These are phyloP conservation scores for Trichophyton equinum DNA, from an alignment of 2,329 filamentous ascomycete species.

Conservation along the genomic window DNA sequence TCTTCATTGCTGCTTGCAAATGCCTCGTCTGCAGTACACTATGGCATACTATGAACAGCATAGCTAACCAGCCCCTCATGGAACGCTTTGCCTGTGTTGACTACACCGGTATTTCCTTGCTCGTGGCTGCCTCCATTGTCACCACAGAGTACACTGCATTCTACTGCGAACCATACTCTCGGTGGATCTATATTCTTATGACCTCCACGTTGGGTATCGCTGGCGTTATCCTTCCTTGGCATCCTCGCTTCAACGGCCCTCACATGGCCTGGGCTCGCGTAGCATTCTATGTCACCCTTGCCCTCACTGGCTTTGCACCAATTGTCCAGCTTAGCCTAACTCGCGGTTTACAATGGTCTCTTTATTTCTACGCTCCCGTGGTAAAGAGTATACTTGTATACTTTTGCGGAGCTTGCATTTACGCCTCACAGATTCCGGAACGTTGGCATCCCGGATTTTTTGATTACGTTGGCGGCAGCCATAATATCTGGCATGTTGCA, in stretches of 20 bases:
- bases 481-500: constrained; percentile 95
- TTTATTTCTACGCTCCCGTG: constrained; percentile 79
- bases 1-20: constrained; percentile 92
- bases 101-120: constrained; percentile 90
- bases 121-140: constrained; percentile 90
- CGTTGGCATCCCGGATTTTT: constrained; percentile 86
- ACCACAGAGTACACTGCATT: constrained; percentile 98
- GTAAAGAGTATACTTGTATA: constrained; percentile 80
- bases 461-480: constrained; percentile 87
- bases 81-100: constrained; percentile 96
- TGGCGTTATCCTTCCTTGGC: constrained; percentile 89
- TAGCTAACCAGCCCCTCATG: constrained; percentile 77
- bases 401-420: constrained; percentile 68
- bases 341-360: constrained; percentile 66
- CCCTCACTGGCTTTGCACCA: constrained; percentile 77
- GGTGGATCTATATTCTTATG: constrained; percentile 71
- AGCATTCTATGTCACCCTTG: constrained; percentile 78
- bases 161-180: constrained; percentile 84
- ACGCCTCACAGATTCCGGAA: constrained; percentile 86
- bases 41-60: constrained; percentile 98
- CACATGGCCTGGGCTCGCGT: constrained; percentile 93
- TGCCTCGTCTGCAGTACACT: constrained; percentile 89
- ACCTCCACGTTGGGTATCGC: constrained; percentile 72
- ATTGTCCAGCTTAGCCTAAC: constrained; percentile 70
- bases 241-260: constrained; percentile 80